Base-by-base conservation (phyloP, 106 monocot genomes). In the Posidonia australis region DNA sequence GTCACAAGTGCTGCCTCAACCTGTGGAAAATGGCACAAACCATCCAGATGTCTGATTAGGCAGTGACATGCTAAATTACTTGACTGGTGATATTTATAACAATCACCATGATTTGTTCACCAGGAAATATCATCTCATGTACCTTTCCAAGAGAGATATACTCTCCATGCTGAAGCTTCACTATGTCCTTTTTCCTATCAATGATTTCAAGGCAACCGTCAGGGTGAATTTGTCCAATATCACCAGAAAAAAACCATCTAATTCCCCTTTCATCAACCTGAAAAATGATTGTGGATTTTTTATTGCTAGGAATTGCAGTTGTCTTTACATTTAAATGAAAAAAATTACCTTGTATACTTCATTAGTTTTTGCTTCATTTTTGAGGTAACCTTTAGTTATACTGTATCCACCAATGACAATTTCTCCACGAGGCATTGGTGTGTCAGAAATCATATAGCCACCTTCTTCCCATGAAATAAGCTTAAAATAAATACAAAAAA, bases 141-240 rank as follows among this genome's bases (percentile, higher is more conserved):
- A 88, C 84, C 84, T 88, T 88, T 69, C 84, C 81, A 31, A 88
- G 77, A 23, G 88, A 88, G 13, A 88, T 43, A 68, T 88, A 88
- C 54, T 88, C 88, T 27, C 88, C 88, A 72, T 88, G 88, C 47
- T 88, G 88, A 49, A 88, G 88, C 66, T 88, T 88, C 20, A 88
- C 88, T 14, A 84, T 84, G 68, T 88, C 84, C 46, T 88, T 81
- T 59, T 88, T 88, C 16, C 81, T 66, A 36, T 88, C 88, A 54
- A 84, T 88, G 46, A 88, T 82, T 64, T 88, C 81, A 23, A 84
- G 84, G 66, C 78, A 81, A 21, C 84, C 88, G 69, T 88, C 88
- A 43, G 81, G 66, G 44, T 84, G 84, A 68, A 88, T 73, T 63
- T 77, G 81, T 7, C 84, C 84, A 26, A 88, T 79, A 54, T 88